A percentile compares a stretch with the other conserved stretches of the same genome.
phyloP scores from a whole-genome alignment of 257 asterid genomes.

The Penstemon barbatus region DNA sequence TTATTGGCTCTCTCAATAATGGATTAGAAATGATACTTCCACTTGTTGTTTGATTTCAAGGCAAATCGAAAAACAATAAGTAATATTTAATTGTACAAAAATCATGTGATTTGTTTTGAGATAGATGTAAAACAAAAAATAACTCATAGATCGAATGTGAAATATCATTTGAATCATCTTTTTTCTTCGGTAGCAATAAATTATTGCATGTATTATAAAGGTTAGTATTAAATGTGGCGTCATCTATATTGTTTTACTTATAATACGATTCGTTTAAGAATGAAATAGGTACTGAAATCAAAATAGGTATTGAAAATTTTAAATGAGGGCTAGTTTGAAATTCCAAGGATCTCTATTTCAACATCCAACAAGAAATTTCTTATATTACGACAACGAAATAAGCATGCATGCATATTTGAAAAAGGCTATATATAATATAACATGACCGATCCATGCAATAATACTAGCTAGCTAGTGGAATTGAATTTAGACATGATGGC shows the following conservation, averaged over 20 bases:
- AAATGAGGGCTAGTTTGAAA: not conserved
- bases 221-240: too few species aligned
- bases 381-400: not conserved
- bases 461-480: not conserved
- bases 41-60: not conserved
- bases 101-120: too few species aligned
- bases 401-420: not conserved
- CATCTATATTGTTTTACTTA: too few species aligned
- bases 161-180: too few species aligned
- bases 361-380: not conserved
- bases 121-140: too few species aligned
- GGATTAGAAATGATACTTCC: not conserved
- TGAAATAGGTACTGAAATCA: too few species aligned
- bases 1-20: not conserved
- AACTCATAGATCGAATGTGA: too few species aligned
- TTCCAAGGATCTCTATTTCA: not conserved
- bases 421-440: not conserved
- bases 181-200: too few species aligned
- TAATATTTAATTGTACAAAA: too few species aligned
- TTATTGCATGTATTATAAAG: too few species aligned
- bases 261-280: too few species aligned
- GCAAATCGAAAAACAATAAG: not conserved
- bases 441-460: not conserved
- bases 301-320: not conserved
- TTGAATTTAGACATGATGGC: not conserved